A percentile compares a stretch with the other conserved stretches of the same genome.
These are phyloP conservation scores for Teratosphaeria epicoccoides DNA, from an alignment of 2,329 filamentous ascomycete genomes.

Conservation along the genomic window DNA sequence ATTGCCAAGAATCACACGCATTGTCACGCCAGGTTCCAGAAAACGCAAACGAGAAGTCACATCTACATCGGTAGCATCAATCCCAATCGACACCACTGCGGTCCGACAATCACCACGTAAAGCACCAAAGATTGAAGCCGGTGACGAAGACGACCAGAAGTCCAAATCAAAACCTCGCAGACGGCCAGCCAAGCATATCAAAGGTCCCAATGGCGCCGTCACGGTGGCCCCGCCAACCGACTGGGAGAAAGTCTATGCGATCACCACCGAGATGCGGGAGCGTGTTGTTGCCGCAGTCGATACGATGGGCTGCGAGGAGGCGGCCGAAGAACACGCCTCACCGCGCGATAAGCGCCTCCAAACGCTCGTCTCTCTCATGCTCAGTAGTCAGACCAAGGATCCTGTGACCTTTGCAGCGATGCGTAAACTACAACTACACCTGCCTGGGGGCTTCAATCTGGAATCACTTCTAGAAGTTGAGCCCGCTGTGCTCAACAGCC, in stretches of 20 bases:
- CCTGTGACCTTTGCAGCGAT: slow-evolving; percentile 80
- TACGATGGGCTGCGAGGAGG: slow-evolving; percentile 87
- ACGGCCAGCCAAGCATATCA: slow-evolving; percentile 26
- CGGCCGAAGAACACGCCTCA: slow-evolving; percentile 46
- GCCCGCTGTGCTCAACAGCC: slow-evolving; percentile 54
- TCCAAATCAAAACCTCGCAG: slow-evolving; percentile 10
- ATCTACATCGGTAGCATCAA: background rate
- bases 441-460: slow-evolving; percentile 58
- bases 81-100: slow-evolving; percentile 1
- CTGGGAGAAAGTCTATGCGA: slow-evolving; percentile 73
- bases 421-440: slow-evolving; percentile 62
- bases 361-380: slow-evolving; percentile 78
- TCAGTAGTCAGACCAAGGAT: slow-evolving; percentile 88
- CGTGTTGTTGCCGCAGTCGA: slow-evolving; percentile 73
- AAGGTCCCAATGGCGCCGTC: slow-evolving; percentile 19
- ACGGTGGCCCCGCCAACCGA: slow-evolving; percentile 51
- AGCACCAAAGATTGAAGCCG: slow-evolving; percentile 3
- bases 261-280: slow-evolving; percentile 67
- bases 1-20: background rate
- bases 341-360: slow-evolving; percentile 63
- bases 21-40: background rate
- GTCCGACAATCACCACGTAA: slow-evolving; percentile 21
- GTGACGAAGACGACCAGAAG: background rate
- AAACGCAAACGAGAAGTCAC: background rate
- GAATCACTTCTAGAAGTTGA: slow-evolving; percentile 66